A percentile compares a stretch with the other conserved stretches of the same genome.
These are phyloP conservation scores for Aspergillus sp. DNA, from an alignment of 2,329 filamentous ascomycete genomes.

Conservation along the genomic window DNA sequence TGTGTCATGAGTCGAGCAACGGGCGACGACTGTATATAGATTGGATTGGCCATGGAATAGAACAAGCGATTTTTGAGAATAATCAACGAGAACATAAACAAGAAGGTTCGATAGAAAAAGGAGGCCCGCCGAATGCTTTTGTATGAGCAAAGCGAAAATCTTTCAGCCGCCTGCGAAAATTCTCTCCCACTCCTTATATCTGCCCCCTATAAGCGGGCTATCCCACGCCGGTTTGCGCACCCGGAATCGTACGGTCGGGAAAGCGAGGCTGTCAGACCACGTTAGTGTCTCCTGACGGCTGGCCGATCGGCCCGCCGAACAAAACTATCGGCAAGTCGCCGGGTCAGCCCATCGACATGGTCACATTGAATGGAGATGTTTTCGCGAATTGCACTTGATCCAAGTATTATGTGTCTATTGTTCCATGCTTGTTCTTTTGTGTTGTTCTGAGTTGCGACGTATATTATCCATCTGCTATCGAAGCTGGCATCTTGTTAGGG, in stretches of 20 bases:
- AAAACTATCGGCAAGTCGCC: neutral
- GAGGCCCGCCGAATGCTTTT: neutral
- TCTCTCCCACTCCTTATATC: neutral
- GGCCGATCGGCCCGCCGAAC: slow-evolving; percentile 15
- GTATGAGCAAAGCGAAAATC: neutral
- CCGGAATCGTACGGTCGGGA: slow-evolving; percentile 6
- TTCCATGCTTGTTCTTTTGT: too few relatives aligned
- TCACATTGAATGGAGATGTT: neutral
- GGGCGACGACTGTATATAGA: neutral
- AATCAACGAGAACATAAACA: neutral
- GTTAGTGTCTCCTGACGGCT: slow-evolving; percentile 9
- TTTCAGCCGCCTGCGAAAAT: neutral
- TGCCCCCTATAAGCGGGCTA: neutral
- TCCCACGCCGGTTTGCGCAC: neutral
- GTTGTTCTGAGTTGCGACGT: too few relatives aligned
- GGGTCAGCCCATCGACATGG: neutral
- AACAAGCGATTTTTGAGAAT: neutral
- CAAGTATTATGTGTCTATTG: neutral
- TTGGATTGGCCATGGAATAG: neutral
- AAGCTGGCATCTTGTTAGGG: neutral
- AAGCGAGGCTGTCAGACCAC: slow-evolving; percentile 12
- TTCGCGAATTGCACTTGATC: neutral
- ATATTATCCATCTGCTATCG: neutral
- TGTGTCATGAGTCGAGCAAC: neutral
- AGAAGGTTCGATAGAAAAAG: neutral